phyloP scores from a whole-genome alignment of 116 monocot genomes.

The Thalassia testudinum region DNA sequence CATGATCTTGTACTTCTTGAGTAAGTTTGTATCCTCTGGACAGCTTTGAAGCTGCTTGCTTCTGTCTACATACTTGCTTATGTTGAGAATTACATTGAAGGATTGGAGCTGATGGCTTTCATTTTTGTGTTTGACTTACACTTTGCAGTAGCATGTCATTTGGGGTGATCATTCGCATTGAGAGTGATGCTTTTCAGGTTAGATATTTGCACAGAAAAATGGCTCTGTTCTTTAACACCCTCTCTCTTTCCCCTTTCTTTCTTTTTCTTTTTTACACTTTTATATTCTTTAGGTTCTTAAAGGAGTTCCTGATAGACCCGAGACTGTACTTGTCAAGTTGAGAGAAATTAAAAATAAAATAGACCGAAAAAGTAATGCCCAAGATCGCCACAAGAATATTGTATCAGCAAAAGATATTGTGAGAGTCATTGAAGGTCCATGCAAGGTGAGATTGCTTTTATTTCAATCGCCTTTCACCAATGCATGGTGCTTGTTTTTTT shows the following conservation, averaged over 20 bases:
- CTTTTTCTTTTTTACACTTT: neutral
- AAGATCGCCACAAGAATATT: constrained; percentile 53
- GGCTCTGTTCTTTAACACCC: too few species aligned
- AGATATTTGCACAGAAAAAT: neutral
- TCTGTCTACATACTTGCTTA: neutral
- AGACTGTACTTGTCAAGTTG: constrained; percentile 72
- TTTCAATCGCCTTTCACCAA: too few species aligned
- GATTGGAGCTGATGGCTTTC: neutral
- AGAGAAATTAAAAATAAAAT: constrained; percentile 88
- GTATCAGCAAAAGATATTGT: constrained; percentile 82
- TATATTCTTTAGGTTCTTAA: constrained; percentile 55
- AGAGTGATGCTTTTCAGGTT: constrained; percentile 88
- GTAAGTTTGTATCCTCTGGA: too few species aligned
- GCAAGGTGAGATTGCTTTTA: constrained; percentile 33
- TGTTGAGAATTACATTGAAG: neutral
- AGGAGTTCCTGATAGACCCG: constrained; percentile 91
- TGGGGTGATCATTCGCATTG: constrained; percentile 89
- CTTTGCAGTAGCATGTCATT: constrained; percentile 72
- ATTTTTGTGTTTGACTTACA: neutral
- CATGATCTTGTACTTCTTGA: constrained; percentile 91
- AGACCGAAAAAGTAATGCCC: constrained; percentile 54
- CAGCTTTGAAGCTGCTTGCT: neutral
- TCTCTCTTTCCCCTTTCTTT: neutral
- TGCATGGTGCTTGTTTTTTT: too few species aligned
- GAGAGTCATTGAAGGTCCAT: constrained; percentile 81